Evolutionary conservation across 2,329 filamentous ascomycete genomes (phyloP).

Genomic region (Phialophora macrospora): DNA sequence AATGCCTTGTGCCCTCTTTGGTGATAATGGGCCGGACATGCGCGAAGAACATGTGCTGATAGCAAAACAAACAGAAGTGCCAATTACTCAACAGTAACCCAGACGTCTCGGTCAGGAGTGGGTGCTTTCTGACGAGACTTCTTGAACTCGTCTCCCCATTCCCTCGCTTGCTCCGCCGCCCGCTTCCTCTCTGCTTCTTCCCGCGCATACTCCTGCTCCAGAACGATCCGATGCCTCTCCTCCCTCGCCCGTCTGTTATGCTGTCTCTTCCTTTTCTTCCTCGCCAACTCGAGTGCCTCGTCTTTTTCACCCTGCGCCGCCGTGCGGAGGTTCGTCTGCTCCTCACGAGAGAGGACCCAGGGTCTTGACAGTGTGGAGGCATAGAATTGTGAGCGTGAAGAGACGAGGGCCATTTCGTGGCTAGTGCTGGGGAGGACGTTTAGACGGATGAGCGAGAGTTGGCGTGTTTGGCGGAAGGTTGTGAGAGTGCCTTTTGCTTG

Average conservation of each 20-base stretch:
- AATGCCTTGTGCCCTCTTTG: background rate
- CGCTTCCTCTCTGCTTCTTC: slow-evolving; percentile 50
- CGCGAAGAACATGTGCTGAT: background rate
- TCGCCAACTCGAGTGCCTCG: slow-evolving; percentile 45
- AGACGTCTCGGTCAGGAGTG: background rate
- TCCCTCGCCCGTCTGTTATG: slow-evolving; percentile 48
- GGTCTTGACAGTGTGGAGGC: slow-evolving; percentile 56
- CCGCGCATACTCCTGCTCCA: slow-evolving; percentile 43
- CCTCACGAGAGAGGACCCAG: slow-evolving; percentile 56
- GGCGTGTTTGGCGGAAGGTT: slow-evolving; percentile 56
- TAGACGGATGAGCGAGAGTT: slow-evolving; percentile 61
- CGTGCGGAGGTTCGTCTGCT: slow-evolving; percentile 51
- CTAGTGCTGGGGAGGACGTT: slow-evolving; percentile 56
- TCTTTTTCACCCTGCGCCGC: slow-evolving; percentile 50
- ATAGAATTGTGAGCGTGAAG: slow-evolving; percentile 56
- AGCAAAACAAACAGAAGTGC: background rate
- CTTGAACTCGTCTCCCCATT: slow-evolving; percentile 38
- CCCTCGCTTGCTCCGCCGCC: slow-evolving; percentile 43
- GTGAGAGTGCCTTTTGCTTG: slow-evolving; percentile 63
- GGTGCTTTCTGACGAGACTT: background rate
- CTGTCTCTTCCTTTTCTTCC: slow-evolving; percentile 40
- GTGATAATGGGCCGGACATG: too few relatives aligned
- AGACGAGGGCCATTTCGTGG: slow-evolving; percentile 61
- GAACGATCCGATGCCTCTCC: slow-evolving; percentile 43
- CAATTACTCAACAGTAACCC: slow-evolving; percentile 3